Base-by-base conservation (phyloP, 2,329 filamentous ascomycete species). In the Claviceps paspali region DNA sequence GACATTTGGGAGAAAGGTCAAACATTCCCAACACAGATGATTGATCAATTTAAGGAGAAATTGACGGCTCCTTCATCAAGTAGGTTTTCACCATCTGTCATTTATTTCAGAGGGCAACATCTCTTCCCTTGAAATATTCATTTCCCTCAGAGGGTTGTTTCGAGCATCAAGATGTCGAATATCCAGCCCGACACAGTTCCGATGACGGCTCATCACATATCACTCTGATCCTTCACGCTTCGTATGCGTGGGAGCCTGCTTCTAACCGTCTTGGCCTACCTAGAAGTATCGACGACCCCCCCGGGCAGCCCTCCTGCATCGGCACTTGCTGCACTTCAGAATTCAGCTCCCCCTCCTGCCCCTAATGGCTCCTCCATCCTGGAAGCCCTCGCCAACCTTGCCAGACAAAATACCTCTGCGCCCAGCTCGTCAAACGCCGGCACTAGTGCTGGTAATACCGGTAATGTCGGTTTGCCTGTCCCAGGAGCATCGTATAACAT, bases 1-100 rank as follows among this genome's bases (percentile, higher is more conserved):
- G 87, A 94, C 56, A 98, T 98, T 48, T 98, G 91, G 91, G 87
- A 95, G 57, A 91, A 91, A 53, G 85, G 84, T 46, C 79, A 82
- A 55, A 96, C 87, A 17, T 96, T 98, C 59, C 86, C 91, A 19
- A 57, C 70, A 29, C 60, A 77, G 38, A 79, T 94, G 75, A 73
- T 98, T 49, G 68, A 69, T 44, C 75, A 74, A 27, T 93, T 93
- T 69, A 88, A 85, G 62, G 71, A 83, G 54, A 87, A 83, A 59
- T 59, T 93, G 50, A 79, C 69, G 45, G 68, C 74, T 42, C 64
- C 71, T 35, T 54, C 65, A 47, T 66, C 71, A 53, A 76, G 80
- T 86, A 83, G 68, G 79, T 66, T 47, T 47, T 23, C 2, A 5
- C n/a, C 27, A 24, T 12, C 6, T 21, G 22, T 17, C 22, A n/a